phyloP scores from a whole-genome alignment of 2,329 filamentous ascomycete genomes.

The Cercospora janseana region DNA sequence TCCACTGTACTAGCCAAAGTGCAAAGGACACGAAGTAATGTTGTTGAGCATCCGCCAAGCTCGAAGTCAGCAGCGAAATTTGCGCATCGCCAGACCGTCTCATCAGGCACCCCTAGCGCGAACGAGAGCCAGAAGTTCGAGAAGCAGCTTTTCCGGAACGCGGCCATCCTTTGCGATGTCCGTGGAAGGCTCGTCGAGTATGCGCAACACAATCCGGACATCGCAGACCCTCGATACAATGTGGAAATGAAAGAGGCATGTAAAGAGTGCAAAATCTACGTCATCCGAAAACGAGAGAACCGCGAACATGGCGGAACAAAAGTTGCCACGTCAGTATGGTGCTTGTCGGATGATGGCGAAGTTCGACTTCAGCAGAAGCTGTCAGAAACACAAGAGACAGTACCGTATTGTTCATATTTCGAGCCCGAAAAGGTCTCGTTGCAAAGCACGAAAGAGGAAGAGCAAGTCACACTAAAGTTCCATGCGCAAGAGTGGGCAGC shows the following conservation, averaged over 20 bases:
- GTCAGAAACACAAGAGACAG: conserved; percentile 42
- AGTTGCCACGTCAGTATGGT: conserved; percentile 48
- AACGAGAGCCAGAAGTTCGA: conserved; percentile 37
- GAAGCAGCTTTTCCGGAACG: conserved; percentile 44
- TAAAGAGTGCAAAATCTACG: conserved; percentile 42
- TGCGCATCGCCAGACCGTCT: conserved; percentile 12
- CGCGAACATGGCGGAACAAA: conserved; percentile 38
- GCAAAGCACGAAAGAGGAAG: conserved; percentile 28
- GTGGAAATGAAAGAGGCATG: conserved; percentile 44
- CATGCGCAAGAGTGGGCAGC: conserved; percentile 41
- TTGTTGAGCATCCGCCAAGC: conserved; percentile 14
- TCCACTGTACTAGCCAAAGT: conserved; percentile 17
- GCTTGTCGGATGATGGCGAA: conserved; percentile 44
- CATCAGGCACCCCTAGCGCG: background rate
- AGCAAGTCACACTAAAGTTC: conserved; percentile 42
- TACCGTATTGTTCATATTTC: conserved; percentile 49
- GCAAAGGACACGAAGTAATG: conserved; percentile 16
- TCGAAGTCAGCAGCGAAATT: conserved; percentile 12
- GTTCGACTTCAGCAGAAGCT: conserved; percentile 47
- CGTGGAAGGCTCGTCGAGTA: conserved; percentile 45
- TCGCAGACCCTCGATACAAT: conserved; percentile 38
- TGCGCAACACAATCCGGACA: conserved; percentile 39
- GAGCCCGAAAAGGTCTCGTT: conserved; percentile 46
- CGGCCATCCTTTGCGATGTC: conserved; percentile 47
- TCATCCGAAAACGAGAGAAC: conserved; percentile 46